Evolutionary conservation across 2,329 filamentous ascomycete species (phyloP).

Genomic region (Exophiala alcalophila): DNA sequence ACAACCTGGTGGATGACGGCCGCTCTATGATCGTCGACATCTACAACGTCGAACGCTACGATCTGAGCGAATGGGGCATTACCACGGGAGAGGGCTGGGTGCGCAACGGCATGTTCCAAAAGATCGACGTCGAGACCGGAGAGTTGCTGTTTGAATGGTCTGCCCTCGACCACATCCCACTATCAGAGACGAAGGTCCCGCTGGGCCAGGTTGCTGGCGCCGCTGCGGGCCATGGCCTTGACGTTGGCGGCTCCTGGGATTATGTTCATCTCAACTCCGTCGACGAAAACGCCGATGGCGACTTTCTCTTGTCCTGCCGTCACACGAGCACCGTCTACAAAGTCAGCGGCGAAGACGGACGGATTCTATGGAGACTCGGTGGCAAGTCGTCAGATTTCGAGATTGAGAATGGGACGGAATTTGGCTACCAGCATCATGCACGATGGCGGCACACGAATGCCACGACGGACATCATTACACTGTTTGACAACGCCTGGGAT

Average conservation of each 20-base stretch:
- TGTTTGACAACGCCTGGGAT: slow-evolving; percentile 45
- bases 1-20: slow-evolving; percentile 45
- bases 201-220: slow-evolving; percentile 44
- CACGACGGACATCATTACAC: slow-evolving; percentile 39
- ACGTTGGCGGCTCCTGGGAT: slow-evolving; percentile 45
- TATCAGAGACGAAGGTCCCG: slow-evolving; percentile 46
- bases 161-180: slow-evolving; percentile 54
- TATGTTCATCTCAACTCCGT: slow-evolving; percentile 46
- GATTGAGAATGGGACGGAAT: slow-evolving; percentile 30
- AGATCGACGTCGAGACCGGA: slow-evolving; percentile 52
- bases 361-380: slow-evolving; percentile 40
- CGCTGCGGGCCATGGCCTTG: slow-evolving; percentile 48
- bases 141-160: slow-evolving; percentile 59
- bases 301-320: slow-evolving; percentile 44
- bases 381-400: slow-evolving; percentile 35
- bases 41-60: slow-evolving; percentile 32
- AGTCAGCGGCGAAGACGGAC: slow-evolving; percentile 40
- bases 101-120: slow-evolving; percentile 42
- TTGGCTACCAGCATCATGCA: slow-evolving; percentile 45
- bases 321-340: slow-evolving; percentile 43
- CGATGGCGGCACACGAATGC: slow-evolving; percentile 39
- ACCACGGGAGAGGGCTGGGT: slow-evolving; percentile 22
- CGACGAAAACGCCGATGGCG: slow-evolving; percentile 41
- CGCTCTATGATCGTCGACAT: slow-evolving; percentile 41
- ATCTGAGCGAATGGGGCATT: slow-evolving; percentile 15